These are phyloP conservation scores for Yamadazyma akitaensis DNA, from an alignment of 805 yeast genomes.

Conservation along the genomic window DNA sequence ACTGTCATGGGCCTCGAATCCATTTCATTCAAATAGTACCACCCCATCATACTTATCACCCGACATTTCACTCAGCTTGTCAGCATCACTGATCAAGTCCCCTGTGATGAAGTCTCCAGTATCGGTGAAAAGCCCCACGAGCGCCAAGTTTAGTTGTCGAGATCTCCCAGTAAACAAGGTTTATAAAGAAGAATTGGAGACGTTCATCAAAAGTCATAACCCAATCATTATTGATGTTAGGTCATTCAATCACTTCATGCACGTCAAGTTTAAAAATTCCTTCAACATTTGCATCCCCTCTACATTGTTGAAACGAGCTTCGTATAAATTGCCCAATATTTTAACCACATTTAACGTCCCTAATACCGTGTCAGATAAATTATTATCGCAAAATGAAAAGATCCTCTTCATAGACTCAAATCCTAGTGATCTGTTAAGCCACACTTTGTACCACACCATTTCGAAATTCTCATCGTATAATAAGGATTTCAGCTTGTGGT, in stretches of 20 bases:
- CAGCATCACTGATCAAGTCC: slow-evolving; percentile 1
- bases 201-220: not conserved
- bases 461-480: slow-evolving; percentile 24
- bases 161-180: slow-evolving; percentile 5
- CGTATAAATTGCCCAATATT: slow-evolving; percentile 31
- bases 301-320: slow-evolving; percentile 39
- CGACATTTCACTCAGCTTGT: not conserved
- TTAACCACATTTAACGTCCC: slow-evolving; percentile 30
- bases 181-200: not conserved
- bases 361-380: slow-evolving; percentile 15
- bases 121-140: slow-evolving; percentile 1
- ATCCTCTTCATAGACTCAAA: slow-evolving; percentile 22
- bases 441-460: slow-evolving; percentile 34
- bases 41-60: slow-evolving; percentile 5
- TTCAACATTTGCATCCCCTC: slow-evolving; percentile 43
- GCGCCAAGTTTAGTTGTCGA: not conserved
- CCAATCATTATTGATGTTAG: slow-evolving; percentile 34
- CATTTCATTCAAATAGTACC: not conserved
- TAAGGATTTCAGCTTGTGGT: slow-evolving; percentile 6
- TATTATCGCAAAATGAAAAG: slow-evolving; percentile 15
- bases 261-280: slow-evolving; percentile 27
- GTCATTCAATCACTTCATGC: slow-evolving; percentile 34
- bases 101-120: slow-evolving; percentile 8
- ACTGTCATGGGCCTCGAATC: slow-evolving; percentile 1
- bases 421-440: slow-evolving; percentile 24